These are phyloP conservation scores for Achlya hypogyna DNA, from an alignment of 352 stramenopile genomes.

Conservation along the genomic window DNA sequence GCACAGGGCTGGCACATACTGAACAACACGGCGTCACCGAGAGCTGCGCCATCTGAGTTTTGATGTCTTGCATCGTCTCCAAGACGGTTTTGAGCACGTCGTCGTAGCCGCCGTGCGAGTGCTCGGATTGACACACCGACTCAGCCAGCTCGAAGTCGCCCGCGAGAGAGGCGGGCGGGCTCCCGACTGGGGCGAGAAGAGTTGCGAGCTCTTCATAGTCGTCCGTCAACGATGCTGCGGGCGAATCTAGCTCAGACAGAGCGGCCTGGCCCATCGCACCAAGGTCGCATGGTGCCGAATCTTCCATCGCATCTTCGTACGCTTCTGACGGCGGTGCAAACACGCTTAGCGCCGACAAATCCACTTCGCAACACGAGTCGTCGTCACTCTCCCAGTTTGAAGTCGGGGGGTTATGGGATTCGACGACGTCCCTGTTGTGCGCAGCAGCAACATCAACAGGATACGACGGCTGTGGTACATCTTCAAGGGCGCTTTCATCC, in stretches of 20 bases:
- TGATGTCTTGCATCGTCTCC: conserved; percentile 12
- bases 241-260: too few species aligned
- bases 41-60: neutral
- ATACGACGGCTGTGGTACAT: too few species aligned
- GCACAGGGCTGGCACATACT: neutral
- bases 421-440: too few species aligned
- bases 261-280: too few species aligned
- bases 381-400: too few species aligned
- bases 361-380: neutral
- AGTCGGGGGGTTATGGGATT: too few species aligned
- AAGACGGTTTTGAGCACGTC: conserved; percentile 1
- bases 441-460: too few species aligned
- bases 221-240: neutral
- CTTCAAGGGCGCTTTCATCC: too few species aligned
- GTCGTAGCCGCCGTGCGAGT: neutral
- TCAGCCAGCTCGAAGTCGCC: neutral
- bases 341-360: neutral
- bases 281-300: too few species aligned
- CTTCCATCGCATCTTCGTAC: neutral
- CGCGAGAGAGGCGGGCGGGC: neutral
- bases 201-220: neutral
- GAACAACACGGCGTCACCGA: neutral
- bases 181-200: neutral
- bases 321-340: neutral
- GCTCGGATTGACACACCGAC: neutral